Evolutionary conservation across 2,329 filamentous ascomycete genomes (phyloP), one percentile per base, ranked within the genome.

Genomic region (Cadophora sp.): DNA sequence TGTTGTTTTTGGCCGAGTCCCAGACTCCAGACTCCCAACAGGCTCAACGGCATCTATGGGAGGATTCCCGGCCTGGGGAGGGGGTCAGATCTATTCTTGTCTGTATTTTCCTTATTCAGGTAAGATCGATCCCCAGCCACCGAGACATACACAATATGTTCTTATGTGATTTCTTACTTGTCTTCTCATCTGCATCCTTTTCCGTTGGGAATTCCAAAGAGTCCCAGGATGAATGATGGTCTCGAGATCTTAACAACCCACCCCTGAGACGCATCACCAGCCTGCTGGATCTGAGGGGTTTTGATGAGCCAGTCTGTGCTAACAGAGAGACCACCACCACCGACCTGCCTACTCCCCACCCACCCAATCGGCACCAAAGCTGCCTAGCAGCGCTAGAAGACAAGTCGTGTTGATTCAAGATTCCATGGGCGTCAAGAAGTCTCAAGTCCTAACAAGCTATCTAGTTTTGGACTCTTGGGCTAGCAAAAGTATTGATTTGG

Each of bases 281-380:
- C 36, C 13, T 41, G 13, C 18, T 53, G 14, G 24, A 18, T 8
- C 30, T 16, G 18, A 30, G 27, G 14, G 27, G 50, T 24, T 3
- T 30, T 58, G 36, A 58, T 36, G 55, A 58, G 43, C 33, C 20
- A n/a, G 55, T 58, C 55, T 58, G 55, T 58, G 55, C 55, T 22
- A 27, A 36, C 1, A 16, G 33, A 14, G 9, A 22, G 30, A 39
- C 36, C 27, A n/a, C 9, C 7, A 53, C 41, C 41, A n/a, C 41
- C 14, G 41, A n/a, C n/a, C n/a, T n/a, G n/a, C n/a, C n/a, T n/a
- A n/a, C n/a, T 5, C 4, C 7, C 36, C 36, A 9, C 18, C 20
- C 36, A 43, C 33, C 36, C 33, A 16, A 58, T 41, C 20, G 55
- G 33, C 55, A 58, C 53, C 33, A 11, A 56, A 22, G 5, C 36